A percentile compares a stretch with the other conserved stretches of the same genome.
Conservation (phyloP, 1,284 basidiomycete genomes). For the Ceratobasidium sp. region DNA sequence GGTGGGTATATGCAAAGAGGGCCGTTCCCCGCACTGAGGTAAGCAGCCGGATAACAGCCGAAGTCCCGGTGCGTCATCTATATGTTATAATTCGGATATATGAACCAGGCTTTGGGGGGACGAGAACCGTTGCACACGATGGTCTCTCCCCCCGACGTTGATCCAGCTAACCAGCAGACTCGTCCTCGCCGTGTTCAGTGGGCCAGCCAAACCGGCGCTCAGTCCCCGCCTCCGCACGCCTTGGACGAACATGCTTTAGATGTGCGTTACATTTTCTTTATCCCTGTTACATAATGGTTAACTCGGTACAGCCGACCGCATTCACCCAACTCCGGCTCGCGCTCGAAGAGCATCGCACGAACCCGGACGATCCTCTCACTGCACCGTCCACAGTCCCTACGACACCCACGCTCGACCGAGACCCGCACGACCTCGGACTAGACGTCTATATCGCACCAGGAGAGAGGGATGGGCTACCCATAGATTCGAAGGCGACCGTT, state of each 20-base stretch:
- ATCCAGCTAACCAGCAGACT: background rate
- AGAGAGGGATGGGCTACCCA: slow-evolving; percentile 54
- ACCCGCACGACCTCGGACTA: slow-evolving; percentile 49
- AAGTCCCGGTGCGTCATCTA: no score
- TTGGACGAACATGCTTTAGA: slow-evolving; percentile 66
- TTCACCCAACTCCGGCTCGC: slow-evolving; percentile 66
- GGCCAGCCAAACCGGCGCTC: slow-evolving; percentile 18
- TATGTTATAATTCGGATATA: no score
- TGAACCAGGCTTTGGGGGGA: no score
- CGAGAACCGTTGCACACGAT: no score
- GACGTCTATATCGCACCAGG: slow-evolving; percentile 49
- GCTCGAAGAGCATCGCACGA: slow-evolving; percentile 59
- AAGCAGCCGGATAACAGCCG: no score
- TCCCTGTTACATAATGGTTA: slow-evolving; percentile 3
- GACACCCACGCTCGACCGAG: slow-evolving; percentile 43
- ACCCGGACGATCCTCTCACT: slow-evolving; percentile 50
- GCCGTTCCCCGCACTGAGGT: no score
- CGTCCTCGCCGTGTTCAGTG: slow-evolving; percentile 37
- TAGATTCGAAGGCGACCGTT: slow-evolving; percentile 8
- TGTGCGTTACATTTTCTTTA: slow-evolving; percentile 56
- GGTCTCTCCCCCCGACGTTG: no score
- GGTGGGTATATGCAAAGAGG: no score
- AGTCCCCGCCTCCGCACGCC: slow-evolving; percentile 55
- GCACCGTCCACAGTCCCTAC: slow-evolving; percentile 32
- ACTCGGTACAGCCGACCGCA: slow-evolving; percentile 61